Base-by-base conservation (phyloP, 805 yeast species). In the Maudiozyma serrabonitensis region DNA sequence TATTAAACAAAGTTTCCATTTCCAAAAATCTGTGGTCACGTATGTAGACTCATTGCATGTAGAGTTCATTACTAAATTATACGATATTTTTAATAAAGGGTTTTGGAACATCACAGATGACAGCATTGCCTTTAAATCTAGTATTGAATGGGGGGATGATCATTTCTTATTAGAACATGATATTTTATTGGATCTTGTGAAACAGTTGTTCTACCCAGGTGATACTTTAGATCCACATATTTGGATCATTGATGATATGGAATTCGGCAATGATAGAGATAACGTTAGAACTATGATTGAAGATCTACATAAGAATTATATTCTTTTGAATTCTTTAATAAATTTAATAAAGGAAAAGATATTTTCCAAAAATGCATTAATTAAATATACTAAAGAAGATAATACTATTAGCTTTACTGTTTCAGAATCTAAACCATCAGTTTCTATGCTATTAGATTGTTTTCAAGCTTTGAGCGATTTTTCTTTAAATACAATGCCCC, bases 11-110 rank as follows among this genome's bases (percentile, higher is more conserved):
- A 56, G 60, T 28, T 53, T 59, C 44, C 60, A 54, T 26, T 62
- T 64, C 46, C 64, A 63, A 47, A 60, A 60, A 43, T 59, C 66
- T 3, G 50, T 64, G 2, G 49, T 52, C 7, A 46, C 54, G 2
- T 60, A 58, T 41, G 52, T 61, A 11, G 68, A 65, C 46, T 47
- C 55, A 1, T 41, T 65, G 46, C 69, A 65, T 50, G 39, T 56
- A 23, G 43, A 56, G 19, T 52, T 63, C 13, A 51, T 64, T 6
- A 47, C 46, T 12, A 51, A 50, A 26, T 45, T 63, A 11, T 50
- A 53, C 21, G 53, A 53, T 5, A 46, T 60, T 2, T 25, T 61
- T 13, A 45, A 52, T 12, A 46, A 45, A n/a, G 46, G 51, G 6
- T 64, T 65, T 48, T 65, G 68, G 68, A 44, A 41, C 7, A 46